Evolutionary conservation across 495 filamentous ascomycete species (phyloP), one percentile per base, ranked within the genome.

Genomic region (Emericellopsis terricola): DNA sequence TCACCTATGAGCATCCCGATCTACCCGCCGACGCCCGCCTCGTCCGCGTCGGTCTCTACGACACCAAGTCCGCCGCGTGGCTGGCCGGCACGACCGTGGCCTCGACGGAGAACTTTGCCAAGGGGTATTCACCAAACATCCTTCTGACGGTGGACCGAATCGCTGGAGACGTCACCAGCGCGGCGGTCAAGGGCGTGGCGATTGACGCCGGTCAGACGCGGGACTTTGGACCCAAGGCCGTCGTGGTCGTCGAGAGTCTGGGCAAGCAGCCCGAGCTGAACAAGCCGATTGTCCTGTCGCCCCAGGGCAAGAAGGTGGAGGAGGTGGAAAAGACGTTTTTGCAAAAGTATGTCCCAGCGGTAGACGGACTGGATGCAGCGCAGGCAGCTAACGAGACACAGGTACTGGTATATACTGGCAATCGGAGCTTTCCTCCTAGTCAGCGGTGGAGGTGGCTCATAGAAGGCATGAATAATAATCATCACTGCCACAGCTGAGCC

Each of bases 311-410:
- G 52, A 57, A 53, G 34, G 59, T 59, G 15, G 49, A 64, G 29
- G 62, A 54, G 30, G 62, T 54, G 48, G 72, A 81, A 64, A 81
- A 79, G 64, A 60, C 62, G 0, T 69, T 81, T 41, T 49, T 81
- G 29, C 77, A 81, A 52, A 80, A 78, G 73, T 80, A 56, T 46
- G 64, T 65, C 29, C 10, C 19, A 21, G 51, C 55, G 42, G 55
- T n/a, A n/a, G n/a, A 52, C 51, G 57, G 29, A 41, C 48, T 45
- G 13, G 32, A 26, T 41, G 28, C 13, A 41, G 31, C 35, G 19
- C 27, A 24, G 6, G 20, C 35, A 42, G 34, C 45, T 50, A 41
- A 50, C 43, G 10, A 9, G 6, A 18, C 19, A 36, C 30, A 68
- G 64, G 46, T 68, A 69, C 38, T 57, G 69, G 69, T 65, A 68